Conservation (phyloP, 345 rosid genomes). For the Brassica napus region Da-Ae NC_063451.1:31363501-31364000, state of each 20-base stretch:
- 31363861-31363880: slow-evolving; percentile 58
- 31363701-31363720: slow-evolving; percentile 62
- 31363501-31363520: not conserved
- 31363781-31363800: slow-evolving; percentile 79
- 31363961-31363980: not conserved
- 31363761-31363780: slow-evolving; percentile 67
- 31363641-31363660: not conserved
- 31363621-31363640: not conserved
- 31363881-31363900: slow-evolving; percentile 60
- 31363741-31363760: slow-evolving; percentile 59
- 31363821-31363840: slow-evolving; percentile 59
- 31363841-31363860: slow-evolving; percentile 59
- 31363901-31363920: slow-evolving; percentile 79
- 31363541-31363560: not conserved
- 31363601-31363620: not conserved
- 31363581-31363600: not conserved
- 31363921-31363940: slow-evolving; percentile 60
- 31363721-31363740: slow-evolving; percentile 86
- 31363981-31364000: not conserved
- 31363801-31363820: slow-evolving; percentile 58
- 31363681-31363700: slow-evolving; percentile 57
- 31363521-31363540: not conserved
- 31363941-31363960: slow-evolving; percentile 47
- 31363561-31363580: not conserved
- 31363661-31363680: not conserved